phyloP scores from a whole-genome alignment of 208 protist genomes.

The Leishmania braziliensis region DNA sequence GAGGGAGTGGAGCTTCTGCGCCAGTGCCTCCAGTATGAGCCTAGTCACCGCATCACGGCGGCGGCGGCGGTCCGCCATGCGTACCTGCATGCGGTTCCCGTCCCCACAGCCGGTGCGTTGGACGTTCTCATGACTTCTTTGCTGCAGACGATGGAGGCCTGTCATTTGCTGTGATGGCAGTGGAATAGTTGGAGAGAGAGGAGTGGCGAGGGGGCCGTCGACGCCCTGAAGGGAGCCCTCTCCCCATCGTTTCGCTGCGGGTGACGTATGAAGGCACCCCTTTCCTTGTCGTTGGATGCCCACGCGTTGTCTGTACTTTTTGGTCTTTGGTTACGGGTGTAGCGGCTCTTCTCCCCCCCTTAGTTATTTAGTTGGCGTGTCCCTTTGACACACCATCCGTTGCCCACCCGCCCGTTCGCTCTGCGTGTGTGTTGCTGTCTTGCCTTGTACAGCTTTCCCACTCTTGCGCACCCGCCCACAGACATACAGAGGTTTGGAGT shows the following conservation, averaged over 20 bases:
- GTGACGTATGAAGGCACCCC: background rate
- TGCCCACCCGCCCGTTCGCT: background rate
- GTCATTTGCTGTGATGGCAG: slow-evolving; percentile 19
- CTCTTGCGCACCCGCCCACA: background rate
- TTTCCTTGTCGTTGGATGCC: background rate
- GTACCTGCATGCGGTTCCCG: slow-evolving; percentile 45
- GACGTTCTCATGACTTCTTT: slow-evolving; percentile 63
- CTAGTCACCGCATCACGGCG: slow-evolving; percentile 60
- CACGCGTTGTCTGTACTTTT: background rate
- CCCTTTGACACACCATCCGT: background rate
- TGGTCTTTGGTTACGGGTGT: background rate
- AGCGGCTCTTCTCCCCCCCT: background rate
- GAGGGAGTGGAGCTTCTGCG: slow-evolving; percentile 72
- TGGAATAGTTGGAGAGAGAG: background rate
- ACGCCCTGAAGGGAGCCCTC: background rate
- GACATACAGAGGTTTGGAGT: background rate
- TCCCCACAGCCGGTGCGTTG: slow-evolving; percentile 35
- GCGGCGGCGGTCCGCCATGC: slow-evolving; percentile 67
- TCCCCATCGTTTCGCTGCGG: background rate
- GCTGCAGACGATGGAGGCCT: slow-evolving; percentile 49
- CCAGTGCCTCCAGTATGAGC: slow-evolving; percentile 73
- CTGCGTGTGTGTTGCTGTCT: background rate
- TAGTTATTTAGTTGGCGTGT: background rate
- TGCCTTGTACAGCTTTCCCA: background rate
- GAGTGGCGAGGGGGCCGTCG: background rate